Percentiles rank a stretch among this genome's conserved stretches.
These are phyloP conservation scores for Haberlea rhodopensis DNA, from an alignment of 257 asterid species.

Conservation along the genomic window DNA sequence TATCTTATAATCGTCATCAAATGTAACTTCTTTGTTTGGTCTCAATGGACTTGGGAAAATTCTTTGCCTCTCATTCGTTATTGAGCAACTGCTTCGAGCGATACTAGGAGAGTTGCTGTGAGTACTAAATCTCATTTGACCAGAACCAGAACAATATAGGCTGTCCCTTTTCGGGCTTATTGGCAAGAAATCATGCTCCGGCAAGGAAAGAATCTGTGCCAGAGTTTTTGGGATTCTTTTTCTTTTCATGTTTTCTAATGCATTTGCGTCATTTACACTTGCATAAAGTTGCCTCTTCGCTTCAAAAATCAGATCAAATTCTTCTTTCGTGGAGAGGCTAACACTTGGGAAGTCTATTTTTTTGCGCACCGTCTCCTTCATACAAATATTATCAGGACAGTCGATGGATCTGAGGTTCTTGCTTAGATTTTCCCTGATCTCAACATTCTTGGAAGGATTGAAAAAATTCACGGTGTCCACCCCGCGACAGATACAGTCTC, in stretches of 20 bases:
- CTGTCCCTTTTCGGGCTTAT: slow-evolving; percentile 40
- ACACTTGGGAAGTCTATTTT: slow-evolving; percentile 36
- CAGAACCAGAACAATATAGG: slow-evolving; percentile 23
- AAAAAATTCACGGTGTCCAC: slow-evolving; percentile 23
- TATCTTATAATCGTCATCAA: slow-evolving; percentile 20
- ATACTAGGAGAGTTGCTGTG: slow-evolving; percentile 21
- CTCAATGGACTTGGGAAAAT: slow-evolving; percentile 25
- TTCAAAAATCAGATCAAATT: slow-evolving; percentile 56
- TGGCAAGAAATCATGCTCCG: slow-evolving; percentile 47
- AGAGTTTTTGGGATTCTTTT: slow-evolving; percentile 48
- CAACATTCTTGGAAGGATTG: slow-evolving; percentile 24
- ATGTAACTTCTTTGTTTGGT: slow-evolving; percentile 25
- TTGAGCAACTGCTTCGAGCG: slow-evolving; percentile 19
- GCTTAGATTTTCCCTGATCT: slow-evolving; percentile 23
- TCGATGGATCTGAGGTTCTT: slow-evolving; percentile 20
- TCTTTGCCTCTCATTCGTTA: slow-evolving; percentile 25
- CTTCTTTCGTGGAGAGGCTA: slow-evolving; percentile 30
- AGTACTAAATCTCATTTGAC: slow-evolving; percentile 34
- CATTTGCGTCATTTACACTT: slow-evolving; percentile 38
- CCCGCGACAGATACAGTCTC: slow-evolving; percentile 22
- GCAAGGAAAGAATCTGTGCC: slow-evolving; percentile 54
- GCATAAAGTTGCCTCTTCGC: slow-evolving; percentile 78
- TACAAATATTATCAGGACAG: slow-evolving; percentile 27
- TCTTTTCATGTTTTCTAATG: slow-evolving; percentile 20
- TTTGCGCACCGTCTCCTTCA: slow-evolving; percentile 23